Evolutionary conservation across 139 green algal genomes (phyloP).

Genomic region (Tetradesmus lagerheimii): DNA sequence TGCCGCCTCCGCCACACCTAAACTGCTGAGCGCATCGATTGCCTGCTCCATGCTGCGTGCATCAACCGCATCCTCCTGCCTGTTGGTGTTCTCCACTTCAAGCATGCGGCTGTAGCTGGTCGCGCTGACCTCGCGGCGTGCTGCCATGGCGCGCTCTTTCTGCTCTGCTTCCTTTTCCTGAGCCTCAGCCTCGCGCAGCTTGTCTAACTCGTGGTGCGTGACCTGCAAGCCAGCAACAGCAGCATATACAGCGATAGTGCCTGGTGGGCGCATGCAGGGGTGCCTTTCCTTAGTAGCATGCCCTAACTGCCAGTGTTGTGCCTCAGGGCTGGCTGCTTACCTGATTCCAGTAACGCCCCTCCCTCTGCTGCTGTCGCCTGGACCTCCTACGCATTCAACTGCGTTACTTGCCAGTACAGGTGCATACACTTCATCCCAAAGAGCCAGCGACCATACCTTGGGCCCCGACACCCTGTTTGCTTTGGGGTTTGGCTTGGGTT

Average conservation of each 20-base stretch:
- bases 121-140: slow-evolving; percentile 55
- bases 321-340: too few species aligned
- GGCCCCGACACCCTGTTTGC: slow-evolving; percentile 47
- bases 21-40: slow-evolving; percentile 26
- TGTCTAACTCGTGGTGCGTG: slow-evolving; percentile 63
- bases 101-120: slow-evolving; percentile 59
- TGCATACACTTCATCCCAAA: too few species aligned
- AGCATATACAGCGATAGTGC: too few species aligned
- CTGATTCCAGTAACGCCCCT: not conserved
- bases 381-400: not conserved
- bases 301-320: too few species aligned
- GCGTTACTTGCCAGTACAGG: too few species aligned
- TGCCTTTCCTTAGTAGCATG: too few species aligned
- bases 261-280: too few species aligned
- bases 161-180: slow-evolving; percentile 32
- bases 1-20: not conserved
- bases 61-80: slow-evolving; percentile 67
- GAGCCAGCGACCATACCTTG: too few species aligned
- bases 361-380: too few species aligned
- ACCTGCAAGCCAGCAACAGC: slow-evolving; percentile 51
- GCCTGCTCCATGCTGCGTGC: slow-evolving; percentile 64
- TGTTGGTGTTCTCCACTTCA: slow-evolving; percentile 70
- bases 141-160: slow-evolving; percentile 52
- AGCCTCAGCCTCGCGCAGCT: slow-evolving; percentile 57
- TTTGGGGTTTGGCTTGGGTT: slow-evolving; percentile 61